Conservation (phyloP, 257 asterid species). For the Orobanche coerulescens region DNA sequence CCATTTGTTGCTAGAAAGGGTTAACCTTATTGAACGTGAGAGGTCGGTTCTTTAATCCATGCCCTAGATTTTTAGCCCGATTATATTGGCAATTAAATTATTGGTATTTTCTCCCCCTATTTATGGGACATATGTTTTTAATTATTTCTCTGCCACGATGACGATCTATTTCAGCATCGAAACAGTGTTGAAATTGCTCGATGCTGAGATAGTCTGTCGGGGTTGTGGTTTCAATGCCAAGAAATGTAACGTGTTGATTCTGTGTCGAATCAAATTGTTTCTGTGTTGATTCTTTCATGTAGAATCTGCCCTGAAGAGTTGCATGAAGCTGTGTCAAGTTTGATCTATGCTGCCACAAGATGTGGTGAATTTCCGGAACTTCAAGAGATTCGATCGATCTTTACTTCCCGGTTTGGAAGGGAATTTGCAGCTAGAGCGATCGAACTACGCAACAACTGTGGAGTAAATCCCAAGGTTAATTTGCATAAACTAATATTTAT, state of each 20-base stretch:
- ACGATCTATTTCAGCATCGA: too few relatives aligned
- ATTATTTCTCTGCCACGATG: too few relatives aligned
- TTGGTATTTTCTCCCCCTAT: too few relatives aligned
- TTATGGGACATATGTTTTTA: too few relatives aligned
- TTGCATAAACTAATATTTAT: neutral
- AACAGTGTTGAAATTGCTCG: too few relatives aligned
- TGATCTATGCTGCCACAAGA: constrained; percentile 71
- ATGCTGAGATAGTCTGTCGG: too few relatives aligned
- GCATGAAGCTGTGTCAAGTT: constrained; percentile 55
- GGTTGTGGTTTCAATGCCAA: too few relatives aligned
- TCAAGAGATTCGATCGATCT: constrained; percentile 52
- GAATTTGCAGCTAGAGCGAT: constrained; percentile 61
- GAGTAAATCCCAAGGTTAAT: constrained; percentile 60
- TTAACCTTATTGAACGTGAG: constrained; percentile 48
- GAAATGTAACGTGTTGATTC: too few relatives aligned
- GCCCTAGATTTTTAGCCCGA: too few relatives aligned
- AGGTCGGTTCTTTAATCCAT: constrained; percentile 42
- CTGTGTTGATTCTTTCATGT: neutral
- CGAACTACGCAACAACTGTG: constrained; percentile 79
- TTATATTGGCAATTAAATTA: too few relatives aligned
- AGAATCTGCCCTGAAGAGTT: constrained; percentile 82
- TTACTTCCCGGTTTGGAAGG: constrained; percentile 50
- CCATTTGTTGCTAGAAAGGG: constrained; percentile 51
- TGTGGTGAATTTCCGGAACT: constrained; percentile 97
- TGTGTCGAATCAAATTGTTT: neutral